Percentiles rank a stretch among this genome's conserved stretches.
Conservation (phyloP, 805 yeast species). For the Yarrowia sp. region DNA sequence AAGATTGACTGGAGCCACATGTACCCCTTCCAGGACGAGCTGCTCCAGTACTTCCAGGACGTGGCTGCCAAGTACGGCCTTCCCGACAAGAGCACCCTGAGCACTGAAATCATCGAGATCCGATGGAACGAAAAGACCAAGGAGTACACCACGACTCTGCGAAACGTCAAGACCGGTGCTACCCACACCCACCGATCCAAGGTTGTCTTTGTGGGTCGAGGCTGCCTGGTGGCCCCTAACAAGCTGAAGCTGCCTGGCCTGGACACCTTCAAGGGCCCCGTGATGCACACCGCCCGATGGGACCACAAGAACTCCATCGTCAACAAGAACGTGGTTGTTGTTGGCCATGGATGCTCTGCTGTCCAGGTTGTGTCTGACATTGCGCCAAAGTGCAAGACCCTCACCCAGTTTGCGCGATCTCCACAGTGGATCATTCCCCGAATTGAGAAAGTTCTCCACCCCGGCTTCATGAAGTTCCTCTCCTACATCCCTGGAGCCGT, state of each 20-base stretch:
- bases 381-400: constrained; percentile 28
- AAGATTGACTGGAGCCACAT: constrained; percentile 27
- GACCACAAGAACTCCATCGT: constrained; percentile 24
- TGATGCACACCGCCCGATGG: constrained; percentile 29
- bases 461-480: constrained; percentile 8
- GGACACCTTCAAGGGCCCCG: constrained; percentile 22
- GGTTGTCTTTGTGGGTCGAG: constrained; percentile 15
- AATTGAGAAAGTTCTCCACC: constrained; percentile 6
- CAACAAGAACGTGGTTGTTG: constrained; percentile 30
- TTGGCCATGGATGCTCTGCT: constrained; percentile 33
- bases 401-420: constrained; percentile 31
- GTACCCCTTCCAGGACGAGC: constrained; percentile 27
- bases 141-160: background rate
- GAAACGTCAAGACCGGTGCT: background rate
- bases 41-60: constrained; percentile 24
- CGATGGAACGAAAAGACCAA: constrained; percentile 18
- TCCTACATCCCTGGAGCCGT: constrained; percentile 10
- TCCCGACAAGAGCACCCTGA: constrained; percentile 1
- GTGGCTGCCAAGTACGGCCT: constrained; percentile 19
- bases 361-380: constrained; percentile 30
- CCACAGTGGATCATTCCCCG: constrained; percentile 31
- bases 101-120: constrained; percentile 20
- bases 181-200: constrained; percentile 7
- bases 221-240: constrained; percentile 23
- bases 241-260: constrained; percentile 13